Evolutionary conservation across 2,329 filamentous ascomycete species (phyloP).

Genomic region (Colletotrichum zoysiae): DNA sequence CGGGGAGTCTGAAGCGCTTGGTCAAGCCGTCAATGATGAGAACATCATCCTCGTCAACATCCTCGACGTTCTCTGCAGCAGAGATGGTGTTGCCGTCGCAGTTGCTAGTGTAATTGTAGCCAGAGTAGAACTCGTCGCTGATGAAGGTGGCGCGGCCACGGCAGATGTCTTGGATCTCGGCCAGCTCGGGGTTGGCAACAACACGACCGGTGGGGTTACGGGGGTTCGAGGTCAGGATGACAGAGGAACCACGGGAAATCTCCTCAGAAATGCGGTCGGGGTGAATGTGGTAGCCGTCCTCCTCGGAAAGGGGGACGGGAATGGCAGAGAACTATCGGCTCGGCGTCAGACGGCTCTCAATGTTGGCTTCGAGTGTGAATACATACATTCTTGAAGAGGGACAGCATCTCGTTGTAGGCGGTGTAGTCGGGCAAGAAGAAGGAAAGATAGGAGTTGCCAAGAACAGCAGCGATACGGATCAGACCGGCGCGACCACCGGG

Average conservation of each 20-base stretch:
- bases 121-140: conserved; percentile 96
- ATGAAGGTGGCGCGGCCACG: conserved; percentile 91
- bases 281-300: conserved; percentile 93
- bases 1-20: conserved; percentile 95
- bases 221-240: conserved; percentile 95
- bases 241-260: conserved; percentile 85
- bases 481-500: conserved; percentile 92
- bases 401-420: conserved; percentile 98
- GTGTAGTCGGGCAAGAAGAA: conserved; percentile 98
- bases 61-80: conserved; percentile 88
- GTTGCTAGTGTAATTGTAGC: conserved; percentile 94
- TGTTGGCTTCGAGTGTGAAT: background rate
- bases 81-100: conserved; percentile 93
- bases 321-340: conserved; percentile 80
- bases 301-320: conserved; percentile 84
- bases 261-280: conserved; percentile 93
- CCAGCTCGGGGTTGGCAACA: conserved; percentile 85
- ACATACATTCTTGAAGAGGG: conserved; percentile 86
- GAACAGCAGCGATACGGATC: conserved; percentile 93
- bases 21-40: conserved; percentile 96
- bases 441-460: conserved; percentile 91
- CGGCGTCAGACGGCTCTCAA: background rate
- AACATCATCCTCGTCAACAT: conserved; percentile 91
- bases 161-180: conserved; percentile 93
- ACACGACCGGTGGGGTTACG: conserved; percentile 94